Evolutionary conservation across 176 grass and related monocot genomes (phyloP).

Genomic region (Oryza meyeriana): DNA sequence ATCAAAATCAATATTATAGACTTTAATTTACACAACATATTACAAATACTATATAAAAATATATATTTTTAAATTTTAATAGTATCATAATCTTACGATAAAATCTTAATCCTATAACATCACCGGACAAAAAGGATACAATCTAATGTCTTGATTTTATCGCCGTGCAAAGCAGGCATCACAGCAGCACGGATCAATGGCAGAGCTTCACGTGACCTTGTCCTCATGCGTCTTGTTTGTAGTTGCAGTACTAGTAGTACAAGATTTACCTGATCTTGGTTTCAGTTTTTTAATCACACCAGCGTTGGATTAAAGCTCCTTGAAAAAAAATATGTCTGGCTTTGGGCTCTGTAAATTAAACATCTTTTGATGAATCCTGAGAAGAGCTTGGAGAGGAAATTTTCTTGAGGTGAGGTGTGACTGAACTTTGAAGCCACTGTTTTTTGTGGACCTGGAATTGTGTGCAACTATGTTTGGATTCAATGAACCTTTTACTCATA

Average conservation of each 20-base stretch:
- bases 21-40: no score
- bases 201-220: slow-evolving; percentile 24
- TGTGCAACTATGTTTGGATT: background rate
- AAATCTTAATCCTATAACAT: no score
- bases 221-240: background rate
- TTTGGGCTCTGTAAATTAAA: background rate
- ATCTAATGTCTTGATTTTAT: no score
- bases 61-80: no score
- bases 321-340: background rate
- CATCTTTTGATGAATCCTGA: background rate
- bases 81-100: no score
- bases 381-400: background rate
- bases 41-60: no score
- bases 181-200: background rate
- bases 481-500: background rate
- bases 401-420: background rate
- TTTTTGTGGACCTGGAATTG: background rate
- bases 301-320: background rate
- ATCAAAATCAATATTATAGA: no score
- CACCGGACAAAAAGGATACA: no score
- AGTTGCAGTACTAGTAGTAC: background rate
- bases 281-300: background rate
- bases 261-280: background rate
- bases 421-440: background rate
- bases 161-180: background rate